Conservation (phyloP, 331 rosid species). For the Pyrus hybrid region DNA sequence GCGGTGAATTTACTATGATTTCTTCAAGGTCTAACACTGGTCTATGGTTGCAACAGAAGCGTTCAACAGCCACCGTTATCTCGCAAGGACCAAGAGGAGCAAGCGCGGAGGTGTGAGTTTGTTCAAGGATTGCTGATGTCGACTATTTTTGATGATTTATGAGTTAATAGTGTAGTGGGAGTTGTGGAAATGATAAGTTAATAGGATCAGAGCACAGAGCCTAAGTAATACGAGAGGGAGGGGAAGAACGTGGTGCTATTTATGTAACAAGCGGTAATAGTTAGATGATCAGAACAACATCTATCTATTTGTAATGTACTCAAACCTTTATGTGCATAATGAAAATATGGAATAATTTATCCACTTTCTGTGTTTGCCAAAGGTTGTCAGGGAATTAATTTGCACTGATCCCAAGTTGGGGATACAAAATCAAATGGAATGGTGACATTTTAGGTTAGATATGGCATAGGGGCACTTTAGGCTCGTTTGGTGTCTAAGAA, state of each 20-base stretch:
- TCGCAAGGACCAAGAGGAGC: constrained; percentile 63
- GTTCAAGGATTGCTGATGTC: constrained; percentile 75
- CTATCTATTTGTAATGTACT: constrained; percentile 24
- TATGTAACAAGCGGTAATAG: constrained; percentile 25
- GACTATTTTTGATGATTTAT: constrained; percentile 65
- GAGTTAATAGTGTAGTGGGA: constrained; percentile 18
- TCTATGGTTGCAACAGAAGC: constrained; percentile 36
- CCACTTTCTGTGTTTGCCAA: neutral
- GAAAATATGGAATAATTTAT: constrained; percentile 39
- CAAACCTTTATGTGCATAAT: constrained; percentile 36
- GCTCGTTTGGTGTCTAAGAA: neutral
- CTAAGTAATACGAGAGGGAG: constrained; percentile 11
- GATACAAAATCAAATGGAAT: neutral
- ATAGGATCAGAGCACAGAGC: constrained; percentile 13
- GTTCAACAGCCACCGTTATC: constrained; percentile 31
- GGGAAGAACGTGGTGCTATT: constrained; percentile 22
- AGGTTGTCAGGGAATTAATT: neutral
- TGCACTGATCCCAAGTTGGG: neutral
- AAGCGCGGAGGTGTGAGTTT: constrained; percentile 59
- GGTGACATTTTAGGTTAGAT: neutral
- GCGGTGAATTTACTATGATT: neutral
- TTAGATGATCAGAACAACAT: constrained; percentile 19
- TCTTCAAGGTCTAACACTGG: neutral
- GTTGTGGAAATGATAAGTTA: neutral
- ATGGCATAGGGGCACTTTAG: neutral